Percentiles rank a stretch among this genome's conserved stretches.
These are phyloP conservation scores for Ambispora gerdemannii DNA, from an alignment of 192 early-diverging fungal species.

Conservation along the genomic window DNA sequence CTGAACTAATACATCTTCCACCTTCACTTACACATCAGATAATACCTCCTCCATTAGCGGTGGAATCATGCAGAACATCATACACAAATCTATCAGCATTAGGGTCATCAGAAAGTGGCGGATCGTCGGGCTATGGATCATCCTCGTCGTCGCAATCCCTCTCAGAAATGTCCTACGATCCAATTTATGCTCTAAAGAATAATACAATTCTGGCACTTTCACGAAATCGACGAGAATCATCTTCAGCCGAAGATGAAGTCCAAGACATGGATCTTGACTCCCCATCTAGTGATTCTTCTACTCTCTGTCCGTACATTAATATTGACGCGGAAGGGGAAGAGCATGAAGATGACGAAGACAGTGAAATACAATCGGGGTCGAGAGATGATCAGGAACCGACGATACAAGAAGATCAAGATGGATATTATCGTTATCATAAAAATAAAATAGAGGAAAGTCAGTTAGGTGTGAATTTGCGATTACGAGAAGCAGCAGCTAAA, in stretches of 20 bases:
- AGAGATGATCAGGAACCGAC: neutral
- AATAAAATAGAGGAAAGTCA: conserved; percentile 1
- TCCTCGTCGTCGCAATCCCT: neutral
- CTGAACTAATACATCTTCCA: conserved; percentile 2
- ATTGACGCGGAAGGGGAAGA: conserved; percentile 14
- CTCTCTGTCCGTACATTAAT: conserved; percentile 1
- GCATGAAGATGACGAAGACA: neutral
- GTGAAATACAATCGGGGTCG: neutral
- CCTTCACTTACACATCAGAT: neutral
- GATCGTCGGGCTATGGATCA: conserved; percentile 3
- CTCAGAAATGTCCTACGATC: neutral
- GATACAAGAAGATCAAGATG: neutral
- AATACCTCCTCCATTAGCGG: neutral
- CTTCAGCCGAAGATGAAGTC: neutral
- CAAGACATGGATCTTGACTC: conserved; percentile 20
- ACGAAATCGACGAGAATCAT: neutral
- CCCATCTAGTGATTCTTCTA: neutral
- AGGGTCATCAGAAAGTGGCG: conserved; percentile 7
- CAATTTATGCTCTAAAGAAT: conserved; percentile 1
- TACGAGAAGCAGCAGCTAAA: conserved; percentile 7
- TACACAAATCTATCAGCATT: neutral
- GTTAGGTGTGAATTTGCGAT: neutral
- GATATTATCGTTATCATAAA: neutral
- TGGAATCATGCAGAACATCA: neutral
- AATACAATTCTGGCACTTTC: conserved; percentile 5